Conservation (phyloP, 768 basidiomycete genomes). For the Agaricus sinodeliciosus region DNA sequence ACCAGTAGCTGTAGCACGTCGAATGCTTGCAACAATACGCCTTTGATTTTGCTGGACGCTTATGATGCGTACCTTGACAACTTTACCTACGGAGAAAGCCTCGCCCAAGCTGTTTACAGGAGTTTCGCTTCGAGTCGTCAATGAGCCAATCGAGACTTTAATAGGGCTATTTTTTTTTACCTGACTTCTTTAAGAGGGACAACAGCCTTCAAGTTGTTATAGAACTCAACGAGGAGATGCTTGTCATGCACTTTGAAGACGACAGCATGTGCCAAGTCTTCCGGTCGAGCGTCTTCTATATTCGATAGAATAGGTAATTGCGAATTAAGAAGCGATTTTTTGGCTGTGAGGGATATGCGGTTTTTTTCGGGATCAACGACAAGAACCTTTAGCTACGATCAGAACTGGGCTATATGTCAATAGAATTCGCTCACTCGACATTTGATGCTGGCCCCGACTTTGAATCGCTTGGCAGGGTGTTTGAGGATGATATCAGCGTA, state of each 20-base stretch:
- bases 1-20: conserved; percentile 58
- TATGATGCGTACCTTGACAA: conserved; percentile 78
- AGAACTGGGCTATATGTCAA: neutral
- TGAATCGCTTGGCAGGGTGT: conserved; percentile 89
- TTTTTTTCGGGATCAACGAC: conserved; percentile 76
- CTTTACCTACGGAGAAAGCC: conserved; percentile 73
- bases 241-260: conserved; percentile 81
- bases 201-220: conserved; percentile 78
- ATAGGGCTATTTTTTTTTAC: conserved; percentile 27
- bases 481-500: conserved; percentile 94
- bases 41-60: conserved; percentile 48
- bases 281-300: conserved; percentile 62
- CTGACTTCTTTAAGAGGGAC: conserved; percentile 79
- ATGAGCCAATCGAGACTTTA: neutral
- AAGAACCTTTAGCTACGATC: conserved; percentile 49
- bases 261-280: conserved; percentile 72
- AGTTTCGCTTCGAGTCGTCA: conserved; percentile 49
- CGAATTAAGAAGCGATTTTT: conserved; percentile 85
- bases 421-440: conserved; percentile 58
- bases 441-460: conserved; percentile 73
- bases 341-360: conserved; percentile 82
- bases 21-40: conserved; percentile 80
- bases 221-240: conserved; percentile 82
- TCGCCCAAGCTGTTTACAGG: conserved; percentile 47
- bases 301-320: conserved; percentile 60